Evolutionary conservation across 495 filamentous ascomycete genomes (phyloP).

Genomic region (Aspergillus hancockii): DNA sequence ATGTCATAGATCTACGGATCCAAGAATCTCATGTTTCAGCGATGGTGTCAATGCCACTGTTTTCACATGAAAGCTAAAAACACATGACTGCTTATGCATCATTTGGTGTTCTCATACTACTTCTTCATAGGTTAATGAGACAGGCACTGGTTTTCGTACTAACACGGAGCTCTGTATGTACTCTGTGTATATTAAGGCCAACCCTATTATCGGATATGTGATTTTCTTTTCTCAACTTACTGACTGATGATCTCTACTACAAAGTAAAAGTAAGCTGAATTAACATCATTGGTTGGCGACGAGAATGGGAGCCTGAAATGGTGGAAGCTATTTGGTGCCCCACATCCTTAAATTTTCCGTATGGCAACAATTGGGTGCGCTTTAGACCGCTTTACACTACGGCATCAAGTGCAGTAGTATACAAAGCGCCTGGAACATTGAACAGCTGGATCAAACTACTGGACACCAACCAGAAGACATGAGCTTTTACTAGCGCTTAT

Average conservation of each 20-base stretch:
- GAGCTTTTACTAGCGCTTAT: not conserved
- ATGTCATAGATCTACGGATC: not conserved
- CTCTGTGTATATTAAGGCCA: not conserved
- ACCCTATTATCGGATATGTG: not conserved
- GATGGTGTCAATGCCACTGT: not conserved
- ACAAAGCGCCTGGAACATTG: not conserved
- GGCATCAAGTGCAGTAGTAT: not conserved
- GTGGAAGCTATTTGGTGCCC: too few species aligned
- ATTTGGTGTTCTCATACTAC: not conserved
- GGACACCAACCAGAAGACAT: not conserved
- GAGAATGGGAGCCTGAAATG: too few species aligned
- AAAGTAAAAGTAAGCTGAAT: too few species aligned
- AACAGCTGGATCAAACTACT: not conserved
- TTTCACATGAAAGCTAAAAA: slow-evolving; percentile 1
- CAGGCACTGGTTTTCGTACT: not conserved
- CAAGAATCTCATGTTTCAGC: not conserved
- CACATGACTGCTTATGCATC: not conserved
- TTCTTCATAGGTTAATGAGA: not conserved
- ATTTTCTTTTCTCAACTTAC: too few species aligned
- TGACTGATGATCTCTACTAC: too few species aligned
- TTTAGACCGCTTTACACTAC: not conserved
- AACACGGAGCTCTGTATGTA: not conserved
- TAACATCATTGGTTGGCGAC: too few species aligned
- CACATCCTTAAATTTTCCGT: not conserved
- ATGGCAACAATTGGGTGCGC: not conserved